Evolutionary conservation across 1,284 basidiomycete species (phyloP), one percentile per base, ranked within the genome.

Genomic region (Puccinia hordei): DNA sequence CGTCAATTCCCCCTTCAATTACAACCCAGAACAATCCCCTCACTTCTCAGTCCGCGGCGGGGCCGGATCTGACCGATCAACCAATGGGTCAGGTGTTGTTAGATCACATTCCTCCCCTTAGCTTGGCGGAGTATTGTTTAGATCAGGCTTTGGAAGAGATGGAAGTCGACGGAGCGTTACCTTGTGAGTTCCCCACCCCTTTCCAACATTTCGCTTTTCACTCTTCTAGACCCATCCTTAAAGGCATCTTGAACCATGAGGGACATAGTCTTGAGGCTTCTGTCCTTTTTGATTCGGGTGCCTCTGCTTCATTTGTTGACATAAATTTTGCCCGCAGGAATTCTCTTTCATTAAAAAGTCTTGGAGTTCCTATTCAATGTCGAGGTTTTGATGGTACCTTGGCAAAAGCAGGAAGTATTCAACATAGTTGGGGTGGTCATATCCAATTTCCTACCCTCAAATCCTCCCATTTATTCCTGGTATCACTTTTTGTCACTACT

Each of bases 221-320:
- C 24, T 68, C 65, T 24, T n/a, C 38, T 22, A 10, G 19, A 19
- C 65, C 65, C 46, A 68, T 68, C 6, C 57, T 68, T 27, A 3
- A 65, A n/a, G n/a, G n/a, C n/a, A n/a, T n/a, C n/a, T n/a, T n/a
- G n/a, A n/a, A n/a, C n/a, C n/a, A n/a, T n/a, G n/a, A n/a, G n/a
- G n/a, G n/a, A n/a, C n/a, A n/a, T n/a, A n/a, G n/a, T n/a, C n/a
- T n/a, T n/a, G n/a, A n/a, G n/a, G n/a, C n/a, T n/a, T n/a, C n/a
- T n/a, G n/a, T n/a, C n/a, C n/a, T n/a, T n/a, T n/a, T n/a, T 24
- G 41, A 68, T 46, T 44, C 44, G 2, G 65, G 65, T 1, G 65
- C 65, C 1, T 68, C 38, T 3, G 35, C 38, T 17, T 68, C 65
- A n/a, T 68, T 65, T 65, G 38, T 65, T 65, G 61, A 65, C 33